Conservation (phyloP, 805 yeast species). For the Candida loeiensis region DNA sequence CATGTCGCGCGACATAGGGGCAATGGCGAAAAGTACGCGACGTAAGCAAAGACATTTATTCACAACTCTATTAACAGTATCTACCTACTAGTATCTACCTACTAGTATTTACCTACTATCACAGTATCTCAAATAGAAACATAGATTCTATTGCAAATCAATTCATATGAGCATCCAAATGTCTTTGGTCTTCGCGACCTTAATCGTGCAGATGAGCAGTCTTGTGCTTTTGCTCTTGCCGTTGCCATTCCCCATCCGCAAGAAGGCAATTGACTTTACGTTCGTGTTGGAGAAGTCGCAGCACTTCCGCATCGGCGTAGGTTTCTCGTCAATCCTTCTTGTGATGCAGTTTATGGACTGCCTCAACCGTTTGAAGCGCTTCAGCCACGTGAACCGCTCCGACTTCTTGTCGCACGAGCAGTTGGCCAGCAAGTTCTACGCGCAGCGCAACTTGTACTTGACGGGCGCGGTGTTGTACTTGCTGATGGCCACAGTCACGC, state of each 20-base stretch:
- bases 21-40: too few species aligned
- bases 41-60: too few species aligned
- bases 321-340: constrained; percentile 42
- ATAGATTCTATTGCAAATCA: neutral
- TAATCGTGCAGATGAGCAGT: constrained; percentile 50
- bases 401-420: constrained; percentile 42
- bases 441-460: constrained; percentile 60
- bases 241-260: constrained; percentile 48
- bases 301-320: constrained; percentile 44
- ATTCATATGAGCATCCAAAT: constrained; percentile 44
- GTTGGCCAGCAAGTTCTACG: constrained; percentile 57
- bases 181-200: constrained; percentile 44
- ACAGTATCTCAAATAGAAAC: too few species aligned
- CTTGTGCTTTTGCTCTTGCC: constrained; percentile 52
- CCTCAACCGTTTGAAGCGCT: constrained; percentile 38
- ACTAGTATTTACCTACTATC: too few species aligned
- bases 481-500: constrained; percentile 51
- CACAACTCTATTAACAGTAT: too few species aligned
- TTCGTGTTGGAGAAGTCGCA: constrained; percentile 29
- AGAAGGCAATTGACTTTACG: constrained; percentile 37
- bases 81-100: too few species aligned
- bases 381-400: constrained; percentile 11
- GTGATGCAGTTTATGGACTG: constrained; percentile 54
- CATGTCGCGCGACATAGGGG: too few species aligned
- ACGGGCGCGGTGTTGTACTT: constrained; percentile 61